Conservation (phyloP, 768 basidiomycete genomes). For the Suillus clintonianus region DNA sequence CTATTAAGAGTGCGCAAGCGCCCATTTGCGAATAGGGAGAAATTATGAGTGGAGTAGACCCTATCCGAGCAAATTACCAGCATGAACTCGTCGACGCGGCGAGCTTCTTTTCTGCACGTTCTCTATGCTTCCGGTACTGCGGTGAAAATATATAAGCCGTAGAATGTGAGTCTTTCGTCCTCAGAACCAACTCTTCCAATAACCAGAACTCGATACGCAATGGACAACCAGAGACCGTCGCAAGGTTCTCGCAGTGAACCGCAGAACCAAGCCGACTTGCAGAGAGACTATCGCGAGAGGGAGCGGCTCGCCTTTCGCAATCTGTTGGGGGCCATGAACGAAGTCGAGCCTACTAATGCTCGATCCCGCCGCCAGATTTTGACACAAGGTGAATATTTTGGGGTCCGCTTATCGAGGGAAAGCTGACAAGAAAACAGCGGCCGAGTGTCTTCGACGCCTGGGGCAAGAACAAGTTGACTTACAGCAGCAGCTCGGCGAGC, state of each 20-base stretch:
- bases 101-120: background rate
- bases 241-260: background rate
- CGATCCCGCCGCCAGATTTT: background rate
- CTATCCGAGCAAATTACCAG: too few relatives aligned
- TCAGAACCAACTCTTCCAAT: background rate
- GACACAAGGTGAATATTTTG: background rate
- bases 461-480: background rate
- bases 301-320: background rate
- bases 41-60: background rate
- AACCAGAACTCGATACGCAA: background rate
- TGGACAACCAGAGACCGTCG: background rate
- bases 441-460: background rate
- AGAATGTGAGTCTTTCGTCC: background rate
- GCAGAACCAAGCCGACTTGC: background rate
- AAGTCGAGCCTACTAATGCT: background rate
- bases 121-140: background rate
- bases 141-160: background rate
- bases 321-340: background rate
- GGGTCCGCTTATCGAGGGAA: background rate
- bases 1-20: too few relatives aligned
- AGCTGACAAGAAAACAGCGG: background rate
- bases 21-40: background rate
- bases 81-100: too few relatives aligned
- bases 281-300: background rate
- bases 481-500: background rate